Evolutionary conservation across 768 basidiomycete genomes (phyloP).

Genomic region (Suillus occidentalis): DNA sequence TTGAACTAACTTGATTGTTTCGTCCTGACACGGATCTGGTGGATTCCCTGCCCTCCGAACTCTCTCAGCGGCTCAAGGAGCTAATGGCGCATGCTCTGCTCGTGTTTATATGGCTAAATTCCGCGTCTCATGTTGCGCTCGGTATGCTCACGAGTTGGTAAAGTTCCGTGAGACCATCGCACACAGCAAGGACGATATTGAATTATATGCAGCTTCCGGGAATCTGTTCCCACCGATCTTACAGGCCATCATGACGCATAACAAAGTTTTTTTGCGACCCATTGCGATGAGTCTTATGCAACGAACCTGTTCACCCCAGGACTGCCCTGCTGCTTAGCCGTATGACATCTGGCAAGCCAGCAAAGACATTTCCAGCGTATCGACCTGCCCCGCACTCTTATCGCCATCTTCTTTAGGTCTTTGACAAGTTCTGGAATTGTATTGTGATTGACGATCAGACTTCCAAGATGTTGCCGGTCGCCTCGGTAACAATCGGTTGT

Average conservation of each 20-base stretch:
- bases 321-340: conserved; percentile 21
- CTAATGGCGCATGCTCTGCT: neutral
- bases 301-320: conserved; percentile 16
- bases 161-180: too few relatives aligned
- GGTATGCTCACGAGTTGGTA: too few relatives aligned
- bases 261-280: conserved; percentile 9
- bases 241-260: conserved; percentile 15
- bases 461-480: neutral
- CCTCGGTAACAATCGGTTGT: neutral
- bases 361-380: conserved; percentile 24
- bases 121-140: too few relatives aligned
- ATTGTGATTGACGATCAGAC: neutral
- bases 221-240: conserved; percentile 20
- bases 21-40: neutral
- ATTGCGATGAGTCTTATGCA: conserved; percentile 3
- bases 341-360: conserved; percentile 16
- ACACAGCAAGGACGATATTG: too few relatives aligned
- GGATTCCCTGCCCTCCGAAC: too few relatives aligned
- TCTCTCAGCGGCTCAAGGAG: too few relatives aligned
- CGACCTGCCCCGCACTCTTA: neutral
- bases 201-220: conserved; percentile 10
- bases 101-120: too few relatives aligned
- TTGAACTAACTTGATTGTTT: neutral
- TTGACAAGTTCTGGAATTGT: neutral
- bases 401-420: neutral